These are phyloP conservation scores for Combretum micranthum DNA, from an alignment of 345 rosid genomes.

Conservation along the genomic window DNA sequence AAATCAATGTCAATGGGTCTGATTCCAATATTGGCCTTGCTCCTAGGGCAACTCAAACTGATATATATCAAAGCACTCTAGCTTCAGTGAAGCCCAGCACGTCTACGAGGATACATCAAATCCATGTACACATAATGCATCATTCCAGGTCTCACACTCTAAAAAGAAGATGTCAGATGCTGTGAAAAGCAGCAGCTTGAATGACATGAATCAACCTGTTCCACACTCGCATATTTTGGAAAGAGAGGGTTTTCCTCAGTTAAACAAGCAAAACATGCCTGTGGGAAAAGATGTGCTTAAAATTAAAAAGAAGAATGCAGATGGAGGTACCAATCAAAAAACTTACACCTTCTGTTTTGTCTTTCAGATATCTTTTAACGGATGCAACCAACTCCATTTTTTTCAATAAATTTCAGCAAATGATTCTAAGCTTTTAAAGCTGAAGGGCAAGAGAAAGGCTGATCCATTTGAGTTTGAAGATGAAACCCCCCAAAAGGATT, in stretches of 20 bases:
- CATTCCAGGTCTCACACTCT: slow-evolving; percentile 25
- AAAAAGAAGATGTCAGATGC: slow-evolving; percentile 25
- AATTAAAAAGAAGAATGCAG: slow-evolving; percentile 11
- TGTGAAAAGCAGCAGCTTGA: slow-evolving; percentile 30
- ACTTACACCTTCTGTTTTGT: slow-evolving; percentile 1
- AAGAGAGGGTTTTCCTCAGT: slow-evolving; percentile 12
- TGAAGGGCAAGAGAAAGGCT: slow-evolving; percentile 38
- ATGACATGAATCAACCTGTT: slow-evolving; percentile 25
- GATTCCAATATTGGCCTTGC: neutral
- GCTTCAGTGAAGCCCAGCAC: slow-evolving; percentile 17
- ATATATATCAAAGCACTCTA: too few species aligned
- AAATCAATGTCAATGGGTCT: slow-evolving; percentile 9
- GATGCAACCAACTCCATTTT: slow-evolving; percentile 8
- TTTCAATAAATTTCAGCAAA: slow-evolving; percentile 25
- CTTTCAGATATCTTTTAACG: slow-evolving; percentile 1
- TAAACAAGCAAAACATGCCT: slow-evolving; percentile 14
- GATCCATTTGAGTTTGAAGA: slow-evolving; percentile 17
- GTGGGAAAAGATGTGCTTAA: slow-evolving; percentile 6
- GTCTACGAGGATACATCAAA: slow-evolving; percentile 21
- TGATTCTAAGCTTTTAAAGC: slow-evolving; percentile 25
- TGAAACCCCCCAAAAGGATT: slow-evolving; percentile 30
- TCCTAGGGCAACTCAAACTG: too few species aligned
- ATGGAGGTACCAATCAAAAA: slow-evolving; percentile 22
- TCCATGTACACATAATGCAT: slow-evolving; percentile 10
- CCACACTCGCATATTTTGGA: slow-evolving; percentile 18